Evolutionary conservation across 768 basidiomycete species (phyloP).

Genomic region (Russula brevipes): DNA sequence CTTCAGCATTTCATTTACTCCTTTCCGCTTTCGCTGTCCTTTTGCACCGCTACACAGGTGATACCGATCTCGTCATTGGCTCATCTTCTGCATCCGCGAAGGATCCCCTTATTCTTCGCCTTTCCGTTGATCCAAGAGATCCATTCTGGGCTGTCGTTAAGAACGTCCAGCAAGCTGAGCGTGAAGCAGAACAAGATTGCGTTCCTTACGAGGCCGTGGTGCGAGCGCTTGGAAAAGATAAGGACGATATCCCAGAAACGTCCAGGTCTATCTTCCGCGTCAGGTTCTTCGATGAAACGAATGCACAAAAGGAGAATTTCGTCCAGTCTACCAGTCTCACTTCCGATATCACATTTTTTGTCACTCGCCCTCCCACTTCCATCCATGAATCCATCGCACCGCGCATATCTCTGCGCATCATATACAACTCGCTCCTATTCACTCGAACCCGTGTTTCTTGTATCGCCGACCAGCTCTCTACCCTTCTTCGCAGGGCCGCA

Average conservation of each 20-base stretch:
- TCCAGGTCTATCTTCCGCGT: conserved; percentile 77
- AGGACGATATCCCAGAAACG: conserved; percentile 52
- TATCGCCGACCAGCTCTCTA: conserved; percentile 82
- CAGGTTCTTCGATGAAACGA: conserved; percentile 94
- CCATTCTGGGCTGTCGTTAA: conserved; percentile 86
- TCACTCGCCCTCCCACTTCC: conserved; percentile 65
- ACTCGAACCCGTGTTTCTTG: conserved; percentile 66
- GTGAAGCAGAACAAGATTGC: conserved; percentile 74
- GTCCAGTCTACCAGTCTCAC: conserved; percentile 76
- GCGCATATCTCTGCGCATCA: conserved; percentile 68
- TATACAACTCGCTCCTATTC: conserved; percentile 95
- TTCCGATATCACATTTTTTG: conserved; percentile 90
- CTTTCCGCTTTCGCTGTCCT: conserved; percentile 89
- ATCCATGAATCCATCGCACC: conserved; percentile 69
- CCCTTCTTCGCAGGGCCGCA: conserved; percentile 67
- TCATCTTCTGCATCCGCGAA: conserved; percentile 72
- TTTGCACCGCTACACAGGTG: conserved; percentile 91
- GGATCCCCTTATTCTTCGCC: conserved; percentile 77
- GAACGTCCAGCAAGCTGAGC: conserved; percentile 78
- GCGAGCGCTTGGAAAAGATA: conserved; percentile 59
- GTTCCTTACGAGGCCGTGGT: conserved; percentile 78
- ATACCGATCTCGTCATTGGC: conserved; percentile 88
- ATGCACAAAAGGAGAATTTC: conserved; percentile 64
- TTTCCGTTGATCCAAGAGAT: conserved; percentile 78
- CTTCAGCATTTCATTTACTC: conserved; percentile 87